Percentiles rank a stretch among this genome's conserved stretches.
phyloP scores from a whole-genome alignment of 2,329 filamentous ascomycete genomes.

The Paecilomyces sp. region DNA sequence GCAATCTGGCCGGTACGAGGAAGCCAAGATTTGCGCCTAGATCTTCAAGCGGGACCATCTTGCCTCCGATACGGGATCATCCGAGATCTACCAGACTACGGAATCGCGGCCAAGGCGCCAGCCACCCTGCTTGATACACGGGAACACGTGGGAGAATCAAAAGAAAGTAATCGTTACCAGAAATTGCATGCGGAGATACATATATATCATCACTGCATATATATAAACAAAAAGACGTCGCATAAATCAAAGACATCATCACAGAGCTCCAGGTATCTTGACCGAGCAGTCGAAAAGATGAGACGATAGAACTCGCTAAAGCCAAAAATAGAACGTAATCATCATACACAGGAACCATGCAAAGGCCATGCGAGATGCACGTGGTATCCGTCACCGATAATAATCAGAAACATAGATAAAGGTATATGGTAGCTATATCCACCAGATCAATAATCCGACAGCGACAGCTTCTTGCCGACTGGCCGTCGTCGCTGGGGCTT shows the following conservation, averaged over 20 bases:
- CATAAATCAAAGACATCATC: not conserved
- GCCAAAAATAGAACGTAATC: not conserved
- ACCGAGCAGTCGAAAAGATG: not conserved
- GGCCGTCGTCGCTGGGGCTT: slow-evolving; percentile 31
- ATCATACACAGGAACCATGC: not conserved
- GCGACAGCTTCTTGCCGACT: slow-evolving; percentile 42
- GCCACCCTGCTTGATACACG: too few species aligned
- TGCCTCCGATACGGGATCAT: too few species aligned
- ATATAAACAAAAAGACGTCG: not conserved
- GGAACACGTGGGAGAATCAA: not conserved
- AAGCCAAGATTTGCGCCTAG: too few species aligned
- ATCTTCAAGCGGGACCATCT: too few species aligned
- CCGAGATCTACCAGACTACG: too few species aligned
- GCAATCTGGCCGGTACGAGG: too few species aligned
- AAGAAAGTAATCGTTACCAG: not conserved
- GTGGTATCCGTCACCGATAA: not conserved
- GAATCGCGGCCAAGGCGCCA: too few species aligned
- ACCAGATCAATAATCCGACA: slow-evolving; percentile 37
- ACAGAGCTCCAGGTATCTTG: not conserved
- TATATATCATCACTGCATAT: not conserved
- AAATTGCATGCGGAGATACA: not conserved
- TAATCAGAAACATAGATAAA: not conserved
- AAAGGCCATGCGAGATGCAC: not conserved
- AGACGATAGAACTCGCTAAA: not conserved
- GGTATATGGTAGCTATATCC: not conserved